These are phyloP conservation scores for Plectosphaerella sp. DNA, from an alignment of 2,329 filamentous ascomycete species.

Conservation along the genomic window DNA sequence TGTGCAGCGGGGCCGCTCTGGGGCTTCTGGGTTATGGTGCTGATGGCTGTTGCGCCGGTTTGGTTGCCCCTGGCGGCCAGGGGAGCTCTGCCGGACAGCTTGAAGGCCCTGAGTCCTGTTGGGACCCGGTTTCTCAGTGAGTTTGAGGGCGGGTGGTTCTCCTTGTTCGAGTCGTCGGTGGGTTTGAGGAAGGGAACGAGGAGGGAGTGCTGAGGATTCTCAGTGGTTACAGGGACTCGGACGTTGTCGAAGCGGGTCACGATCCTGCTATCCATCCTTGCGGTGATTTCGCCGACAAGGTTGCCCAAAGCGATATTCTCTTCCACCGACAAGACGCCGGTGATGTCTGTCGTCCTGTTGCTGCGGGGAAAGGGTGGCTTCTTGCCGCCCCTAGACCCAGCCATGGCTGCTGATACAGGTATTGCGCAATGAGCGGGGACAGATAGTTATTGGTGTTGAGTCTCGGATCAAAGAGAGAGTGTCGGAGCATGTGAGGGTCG, in stretches of 20 bases:
- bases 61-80: not conserved
- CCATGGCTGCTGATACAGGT: constrained; percentile 24
- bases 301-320: constrained; percentile 49
- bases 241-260: constrained; percentile 10
- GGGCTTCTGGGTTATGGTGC: not conserved
- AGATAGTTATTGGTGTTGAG: not conserved
- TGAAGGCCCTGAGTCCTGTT: not conserved
- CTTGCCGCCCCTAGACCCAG: constrained; percentile 26
- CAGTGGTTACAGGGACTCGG: constrained; percentile 6
- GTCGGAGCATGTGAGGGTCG: not conserved
- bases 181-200: constrained; percentile 11
- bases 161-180: constrained; percentile 13
- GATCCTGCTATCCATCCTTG: constrained; percentile 50
- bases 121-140: not conserved
- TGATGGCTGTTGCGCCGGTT: not conserved
- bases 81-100: not conserved
- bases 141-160: constrained; percentile 9
- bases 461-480: not conserved
- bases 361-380: constrained; percentile 20
- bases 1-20: not conserved
- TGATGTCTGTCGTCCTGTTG: constrained; percentile 47
- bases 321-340: constrained; percentile 37
- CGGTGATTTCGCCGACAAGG: constrained; percentile 47
- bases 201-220: constrained; percentile 27
- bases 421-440: not conserved